Evolutionary conservation across 306 rosid genomes (phyloP).

Genomic region (Lathyrus sativus): DNA sequence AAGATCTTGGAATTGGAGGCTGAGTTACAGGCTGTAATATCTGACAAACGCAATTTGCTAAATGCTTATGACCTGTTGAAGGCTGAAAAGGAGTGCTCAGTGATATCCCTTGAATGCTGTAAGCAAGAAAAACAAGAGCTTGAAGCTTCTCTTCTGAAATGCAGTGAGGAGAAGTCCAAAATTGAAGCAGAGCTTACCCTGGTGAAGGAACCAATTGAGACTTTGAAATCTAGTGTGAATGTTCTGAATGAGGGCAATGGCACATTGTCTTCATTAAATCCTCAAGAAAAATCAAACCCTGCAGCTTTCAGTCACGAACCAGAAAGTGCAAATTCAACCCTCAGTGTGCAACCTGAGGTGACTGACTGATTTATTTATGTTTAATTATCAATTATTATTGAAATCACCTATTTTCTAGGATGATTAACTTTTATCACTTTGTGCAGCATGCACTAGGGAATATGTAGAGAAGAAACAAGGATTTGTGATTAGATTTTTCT

Average conservation of each 20-base stretch:
- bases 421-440: constrained; percentile 8
- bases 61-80: constrained; percentile 77
- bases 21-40: constrained; percentile 66
- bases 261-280: constrained; percentile 37
- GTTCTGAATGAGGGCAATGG: constrained; percentile 44
- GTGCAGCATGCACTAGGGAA: constrained; percentile 7
- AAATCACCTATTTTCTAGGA: constrained; percentile 25
- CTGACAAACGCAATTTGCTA: constrained; percentile 84
- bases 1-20: constrained; percentile 89
- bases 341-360: constrained; percentile 58
- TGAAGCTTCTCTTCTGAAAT: constrained; percentile 73
- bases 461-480: constrained; percentile 8
- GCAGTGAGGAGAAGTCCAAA: constrained; percentile 75
- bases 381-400: constrained; percentile 31
- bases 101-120: constrained; percentile 90
- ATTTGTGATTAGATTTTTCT: background rate
- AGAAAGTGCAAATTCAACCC: constrained; percentile 41
- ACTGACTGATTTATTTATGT: constrained; percentile 3
- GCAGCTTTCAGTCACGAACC: constrained; percentile 44
- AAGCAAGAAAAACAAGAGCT: constrained; percentile 92
- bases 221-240: constrained; percentile 45
- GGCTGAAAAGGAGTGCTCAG: constrained; percentile 96
- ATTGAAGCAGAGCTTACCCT: constrained; percentile 61
- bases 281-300: constrained; percentile 41
- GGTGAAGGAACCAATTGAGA: constrained; percentile 56